These are phyloP conservation scores for Fusarium albosuccineum DNA, from an alignment of 2,329 filamentous ascomycete species.

Conservation along the genomic window DNA sequence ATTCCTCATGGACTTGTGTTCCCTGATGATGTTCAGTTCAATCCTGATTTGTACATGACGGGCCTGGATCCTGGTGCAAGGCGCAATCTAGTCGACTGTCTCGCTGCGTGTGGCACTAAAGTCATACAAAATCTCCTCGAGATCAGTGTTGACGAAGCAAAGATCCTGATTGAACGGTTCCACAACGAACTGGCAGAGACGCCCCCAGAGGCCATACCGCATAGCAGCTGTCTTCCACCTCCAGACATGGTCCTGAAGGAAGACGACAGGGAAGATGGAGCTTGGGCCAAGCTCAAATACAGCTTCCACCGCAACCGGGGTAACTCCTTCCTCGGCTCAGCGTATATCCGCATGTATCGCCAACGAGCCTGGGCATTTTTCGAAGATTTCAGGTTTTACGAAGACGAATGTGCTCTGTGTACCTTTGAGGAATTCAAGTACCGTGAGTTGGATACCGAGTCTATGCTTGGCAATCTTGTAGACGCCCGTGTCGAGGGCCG, in stretches of 20 bases:
- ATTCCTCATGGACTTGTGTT: conserved; percentile 2
- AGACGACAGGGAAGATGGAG: background rate
- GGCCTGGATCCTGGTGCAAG: background rate
- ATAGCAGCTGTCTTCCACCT: background rate
- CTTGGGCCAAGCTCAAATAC: background rate
- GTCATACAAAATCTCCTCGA: background rate
- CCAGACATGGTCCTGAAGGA: background rate
- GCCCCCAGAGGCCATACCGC: background rate
- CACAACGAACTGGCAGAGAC: conserved; percentile 3
- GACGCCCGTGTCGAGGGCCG: background rate
- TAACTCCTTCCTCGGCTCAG: background rate
- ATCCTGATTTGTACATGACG: conserved; percentile 9
- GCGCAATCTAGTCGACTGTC: conserved; percentile 1
- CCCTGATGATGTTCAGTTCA: conserved; percentile 17
- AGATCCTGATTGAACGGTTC: background rate
- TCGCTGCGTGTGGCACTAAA: conserved; percentile 12
- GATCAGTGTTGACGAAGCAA: background rate
- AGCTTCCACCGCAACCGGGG: background rate
- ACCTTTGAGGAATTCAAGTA: background rate
- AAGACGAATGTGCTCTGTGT: background rate
- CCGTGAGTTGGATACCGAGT: background rate
- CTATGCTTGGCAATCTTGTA: too few relatives aligned
- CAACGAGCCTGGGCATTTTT: conserved; percentile 26
- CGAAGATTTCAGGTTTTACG: background rate
- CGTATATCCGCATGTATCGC: conserved; percentile 14